phyloP scores from a whole-genome alignment of 805 yeast genomes.

The Barnettozyma californica region DNA sequence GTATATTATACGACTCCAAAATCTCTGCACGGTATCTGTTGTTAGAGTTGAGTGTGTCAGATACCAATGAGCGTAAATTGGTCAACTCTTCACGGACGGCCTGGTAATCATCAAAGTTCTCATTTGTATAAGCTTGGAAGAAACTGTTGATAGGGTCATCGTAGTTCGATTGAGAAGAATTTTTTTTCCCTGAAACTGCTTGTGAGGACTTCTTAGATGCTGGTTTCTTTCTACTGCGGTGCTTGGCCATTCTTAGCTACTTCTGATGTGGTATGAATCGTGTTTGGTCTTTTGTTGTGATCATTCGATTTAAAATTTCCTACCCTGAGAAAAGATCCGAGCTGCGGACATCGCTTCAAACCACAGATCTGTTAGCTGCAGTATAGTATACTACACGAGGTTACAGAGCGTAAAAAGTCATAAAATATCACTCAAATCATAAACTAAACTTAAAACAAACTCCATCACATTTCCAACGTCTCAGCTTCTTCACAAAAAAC shows the following conservation, averaged over 20 bases:
- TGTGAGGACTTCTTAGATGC: constrained; percentile 1
- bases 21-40: constrained; percentile 8
- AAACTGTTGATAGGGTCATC: constrained; percentile 7
- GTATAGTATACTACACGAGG: background rate
- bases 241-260: constrained; percentile 5
- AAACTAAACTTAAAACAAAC: background rate
- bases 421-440: background rate
- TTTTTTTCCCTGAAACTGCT: background rate
- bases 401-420: background rate
- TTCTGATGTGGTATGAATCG: background rate
- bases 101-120: constrained; percentile 6
- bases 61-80: constrained; percentile 5
- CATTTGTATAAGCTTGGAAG: constrained; percentile 3
- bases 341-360: background rate
- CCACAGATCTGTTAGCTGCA: too few species aligned
- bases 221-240: constrained; percentile 6
- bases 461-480: background rate
- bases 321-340: background rate
- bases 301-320: constrained; percentile 1
- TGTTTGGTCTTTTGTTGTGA: background rate
- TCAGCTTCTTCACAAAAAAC: background rate
- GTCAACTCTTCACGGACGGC: constrained; percentile 1
- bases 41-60: constrained; percentile 5
- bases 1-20: constrained; percentile 6
- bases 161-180: background rate